Evolutionary conservation across 306 rosid species (phyloP), one percentile per base, ranked within the genome.

Genomic region (Spatholobus suberectus): DNA sequence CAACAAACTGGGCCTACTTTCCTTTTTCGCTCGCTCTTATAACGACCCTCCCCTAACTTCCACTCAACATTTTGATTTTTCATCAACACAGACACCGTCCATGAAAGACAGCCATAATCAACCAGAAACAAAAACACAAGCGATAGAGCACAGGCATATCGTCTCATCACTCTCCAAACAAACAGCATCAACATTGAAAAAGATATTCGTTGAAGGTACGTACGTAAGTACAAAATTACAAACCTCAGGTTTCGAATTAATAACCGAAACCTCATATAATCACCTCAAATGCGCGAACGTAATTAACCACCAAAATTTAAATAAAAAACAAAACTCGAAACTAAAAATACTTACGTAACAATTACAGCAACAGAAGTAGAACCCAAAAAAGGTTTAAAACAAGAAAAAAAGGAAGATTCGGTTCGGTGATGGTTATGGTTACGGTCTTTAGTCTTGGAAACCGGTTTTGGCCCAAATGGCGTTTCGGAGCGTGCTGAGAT

Each of bases 391-490:
- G n/a, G n/a, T n/a, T 17, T 0, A 0, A 7, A 9, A 40, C 12
- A 6, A 5, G 6, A 9, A 6, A 20, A 20, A 34, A 7, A 20
- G 11, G 7, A 54, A 73, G 72, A n/a, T 65, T 34, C 15, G 10
- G 10, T 71, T 9, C 4, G 17, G 49, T 20, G 21, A 38, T 7
- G 4, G 13, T 4, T 21, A 21, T 10, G 18, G 2, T 6, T 20
- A 57, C 10, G 32, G 15, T 2, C 10, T 37, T 55, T 62, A 93
- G 71, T 93, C 97, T 83, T 91, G 29, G 80, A 93, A 93, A 59
- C 97, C 97, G 12, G 92, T 93, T 84, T 93, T 93, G 69, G 91
- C 94, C 94, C 96, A 93, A 79, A 93, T 91, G 26, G 96, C 94
- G 74, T 93, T 91, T 62, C 97, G 75, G 20, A 93, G 93, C 83